Base-by-base conservation (phyloP, 192 early-diverging fungal genomes). In the Umbelopsis ramanniana region DNA sequence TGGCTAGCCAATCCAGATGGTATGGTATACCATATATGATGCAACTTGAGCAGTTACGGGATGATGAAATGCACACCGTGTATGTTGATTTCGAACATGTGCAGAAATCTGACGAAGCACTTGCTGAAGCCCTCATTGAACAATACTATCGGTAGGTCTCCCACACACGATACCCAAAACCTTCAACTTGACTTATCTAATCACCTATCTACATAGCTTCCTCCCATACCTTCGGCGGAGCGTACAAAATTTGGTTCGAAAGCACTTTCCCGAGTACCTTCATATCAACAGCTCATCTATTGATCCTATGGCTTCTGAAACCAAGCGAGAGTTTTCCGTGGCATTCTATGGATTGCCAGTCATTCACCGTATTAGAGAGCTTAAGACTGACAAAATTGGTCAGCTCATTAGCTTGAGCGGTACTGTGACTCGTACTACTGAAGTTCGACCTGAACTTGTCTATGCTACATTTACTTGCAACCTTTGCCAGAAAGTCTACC, bases 371-470 rank as follows among this genome's bases (percentile, higher is more conserved):
- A 84, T 99, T 19, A 93, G 97, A 69, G 91, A 96, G 76, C 78
- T 99, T 54, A 89, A 89, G 54, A 94, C 93, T 55, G 89, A 91
- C 43, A 83, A 84, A 35, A 89, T 97, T 57, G 97, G 96, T 23
- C 85, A 93, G 48, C 85, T 99, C 45, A 83, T 92, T 40, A 84
- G 87, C 43, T 86, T 98, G 46, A 86, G 89, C 53, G 97, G 97
- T 45, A 99, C 97, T 6, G 97, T 99, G 24, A 99, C 97, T 11
- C 82, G 97, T 21, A 99, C 96, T 3, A 96, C 93, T 47, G 96
- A 99, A 84, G 96, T 99, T 35, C 82, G 97, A 45, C 97, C 97
- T 11, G 97, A 99, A 85, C 86, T 99, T 8, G 66, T 98, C 17
- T 90, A 85, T 74, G 97, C 95, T 33, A 91, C 93, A 9, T 99